Base-by-base conservation (phyloP, 2,329 filamentous ascomycete species). In the Septoria linicola region DNA sequence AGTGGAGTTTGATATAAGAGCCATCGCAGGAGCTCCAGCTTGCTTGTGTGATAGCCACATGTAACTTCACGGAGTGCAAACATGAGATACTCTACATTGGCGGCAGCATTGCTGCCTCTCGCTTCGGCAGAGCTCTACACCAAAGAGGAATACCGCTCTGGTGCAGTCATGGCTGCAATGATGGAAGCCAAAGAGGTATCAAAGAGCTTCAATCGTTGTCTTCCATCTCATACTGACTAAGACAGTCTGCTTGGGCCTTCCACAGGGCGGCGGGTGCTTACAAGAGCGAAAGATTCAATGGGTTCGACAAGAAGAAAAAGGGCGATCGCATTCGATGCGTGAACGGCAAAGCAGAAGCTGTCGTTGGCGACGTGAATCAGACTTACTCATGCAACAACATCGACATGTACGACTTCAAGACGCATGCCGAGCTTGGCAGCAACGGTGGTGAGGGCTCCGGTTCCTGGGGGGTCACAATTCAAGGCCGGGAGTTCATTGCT, bases 391-490 rank as follows among this genome's bases (percentile, higher is more conserved):
- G 76, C 64, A 72, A 68, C 49, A 76, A 76, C 51, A 53, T 58
- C 10, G 79, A 82, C 57, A 71, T 81, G 2, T 76, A 80, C 61
- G 75, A 79, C 58, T 82, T 82, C 67, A 66, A 78, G 35, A 74
- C 72, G 35, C 80, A 83, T 58, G 72, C 74, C 3, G 73, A 74
- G 23, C 72, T 83, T 2, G 80, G 79, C 8, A 78, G 75, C 56
- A 65, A 60, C n/a, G 64, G 59, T 13, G 72, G 70, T 16, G 70
- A 73, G 47, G 73, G 73, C 7, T 73, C 71, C 10, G 72, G 70
- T 2, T 78, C 75, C 0, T 80, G 77, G 78, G 78, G 78, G 2
- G 80, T 78, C 77, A 77, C 76, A 0, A 76, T 76, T 8, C 66
- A 75, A 41, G 78, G 77, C 20, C 76, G 79, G 20, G 79, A 81